Evolutionary conservation across 1,284 basidiomycete genomes (phyloP).

Genomic region (Ganoderma sinense): DNA sequence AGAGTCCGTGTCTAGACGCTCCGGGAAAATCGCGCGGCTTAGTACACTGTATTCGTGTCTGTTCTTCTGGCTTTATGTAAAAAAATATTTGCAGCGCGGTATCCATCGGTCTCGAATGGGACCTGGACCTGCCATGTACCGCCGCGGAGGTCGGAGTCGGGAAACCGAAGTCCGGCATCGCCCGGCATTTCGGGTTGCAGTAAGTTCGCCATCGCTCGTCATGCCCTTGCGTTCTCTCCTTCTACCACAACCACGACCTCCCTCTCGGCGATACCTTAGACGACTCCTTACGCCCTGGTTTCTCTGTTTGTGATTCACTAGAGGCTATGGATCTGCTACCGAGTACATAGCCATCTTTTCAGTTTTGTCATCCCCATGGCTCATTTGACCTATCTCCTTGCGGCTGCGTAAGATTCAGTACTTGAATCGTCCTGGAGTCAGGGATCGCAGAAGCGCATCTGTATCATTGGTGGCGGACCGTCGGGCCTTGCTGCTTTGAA

Average conservation of each 20-base stretch:
- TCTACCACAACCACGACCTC: not conserved
- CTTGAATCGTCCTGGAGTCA: conserved; percentile 23
- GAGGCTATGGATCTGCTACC: conserved; percentile 22
- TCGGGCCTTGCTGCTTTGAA: conserved; percentile 73
- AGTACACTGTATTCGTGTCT: no score
- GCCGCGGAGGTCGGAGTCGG: not conserved
- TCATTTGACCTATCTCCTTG: not conserved
- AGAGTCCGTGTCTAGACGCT: no score
- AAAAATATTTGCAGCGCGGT: no score
- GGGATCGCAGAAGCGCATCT: conserved; percentile 47
- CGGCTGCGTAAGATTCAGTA: conserved; percentile 10
- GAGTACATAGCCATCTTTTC: conserved; percentile 12
- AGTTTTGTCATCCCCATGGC: not conserved
- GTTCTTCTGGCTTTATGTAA: no score
- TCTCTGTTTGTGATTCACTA: not conserved
- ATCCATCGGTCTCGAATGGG: no score
- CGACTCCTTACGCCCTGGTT: not conserved
- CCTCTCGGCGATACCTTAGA: not conserved
- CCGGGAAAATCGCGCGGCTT: no score
- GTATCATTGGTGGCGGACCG: conserved; percentile 73
- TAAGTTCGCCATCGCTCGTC: not conserved
- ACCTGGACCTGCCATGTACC: no score
- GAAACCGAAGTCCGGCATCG: not conserved
- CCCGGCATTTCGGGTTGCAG: not conserved
- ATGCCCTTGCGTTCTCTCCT: not conserved